Evolutionary conservation across 2,329 filamentous ascomycete species (phyloP), one percentile per base, ranked within the genome.

Genomic region (Arthroderma uncinatum): DNA sequence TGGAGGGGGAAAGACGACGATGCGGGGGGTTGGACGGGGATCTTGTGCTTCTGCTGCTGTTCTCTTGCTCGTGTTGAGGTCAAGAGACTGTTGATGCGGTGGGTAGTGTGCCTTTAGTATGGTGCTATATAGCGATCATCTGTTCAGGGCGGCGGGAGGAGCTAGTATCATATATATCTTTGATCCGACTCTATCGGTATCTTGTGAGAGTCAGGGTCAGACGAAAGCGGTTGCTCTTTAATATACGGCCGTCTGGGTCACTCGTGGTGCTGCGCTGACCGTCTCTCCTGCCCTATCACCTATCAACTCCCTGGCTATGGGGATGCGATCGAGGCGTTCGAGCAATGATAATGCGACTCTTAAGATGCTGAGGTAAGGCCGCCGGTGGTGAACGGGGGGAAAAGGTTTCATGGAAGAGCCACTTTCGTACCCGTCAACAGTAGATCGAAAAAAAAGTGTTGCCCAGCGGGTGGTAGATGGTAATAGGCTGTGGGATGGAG

Each of bases 1-100:
- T 54, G 50, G 36, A 52, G 39, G 57, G 36, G 44, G 53, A 59
- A 28, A 52, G 37, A 28, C 14, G 55, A 28, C 37, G 19, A 36
- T 53, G 23, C 37, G 47, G 30, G 50, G 50, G 50, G 50, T 53
- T 53, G 30, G 25, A 37, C 50, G 50, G 34, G 50, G 50, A 36
- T 53, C 30, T 36, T 28, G 28, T 53, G 28, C 50, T 53, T 53
- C 34, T 53, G 28, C 34, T 53, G 28, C 34, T 37, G 16, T 53
- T 53, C 50, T 36, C 34, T 19, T 34, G 28, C 34, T 28, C 30
- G 50, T 34, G 30, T 34, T 48, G 44, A 48, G 44, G 44, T 48
- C 44, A 48, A 48, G 44, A 48, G 44, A 48, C 44, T 48, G 21
- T 10, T 48, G 44, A 48, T 12, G 44, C 12, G 25, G 50, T 36